A percentile compares a stretch with the other conserved stretches of the same genome.
These are phyloP conservation scores for Botrytis aclada DNA, from an alignment of 2,329 filamentous ascomycete species.

Conservation along the genomic window DNA sequence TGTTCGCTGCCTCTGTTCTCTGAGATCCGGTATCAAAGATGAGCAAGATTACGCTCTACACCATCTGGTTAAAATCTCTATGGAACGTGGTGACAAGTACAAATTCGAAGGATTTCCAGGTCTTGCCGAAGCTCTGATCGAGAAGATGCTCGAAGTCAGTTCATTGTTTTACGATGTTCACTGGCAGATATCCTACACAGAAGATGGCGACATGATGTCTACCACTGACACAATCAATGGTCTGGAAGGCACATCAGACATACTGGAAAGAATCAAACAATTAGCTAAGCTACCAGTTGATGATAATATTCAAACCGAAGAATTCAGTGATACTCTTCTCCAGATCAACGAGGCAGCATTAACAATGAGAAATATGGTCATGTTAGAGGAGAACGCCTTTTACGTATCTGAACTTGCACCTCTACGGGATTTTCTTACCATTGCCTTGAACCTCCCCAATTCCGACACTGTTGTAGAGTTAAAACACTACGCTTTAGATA, in stretches of 20 bases:
- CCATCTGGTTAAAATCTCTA: constrained; percentile 92
- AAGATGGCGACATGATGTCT: constrained; percentile 48
- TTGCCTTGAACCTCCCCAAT: constrained; percentile 73
- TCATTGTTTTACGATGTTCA: constrained; percentile 76
- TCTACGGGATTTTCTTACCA: constrained; percentile 77
- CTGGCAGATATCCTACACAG: constrained; percentile 75
- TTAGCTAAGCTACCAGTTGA: constrained; percentile 61
- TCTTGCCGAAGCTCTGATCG: constrained; percentile 81
- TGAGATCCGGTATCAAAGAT: constrained; percentile 73
- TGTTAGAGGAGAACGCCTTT: constrained; percentile 80
- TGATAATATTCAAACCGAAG: constrained; percentile 66
- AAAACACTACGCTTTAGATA: constrained; percentile 87
- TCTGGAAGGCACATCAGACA: constrained; percentile 63
- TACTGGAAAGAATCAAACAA: constrained; percentile 67
- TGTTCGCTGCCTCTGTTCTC: constrained; percentile 76
- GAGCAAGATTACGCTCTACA: constrained; percentile 93
- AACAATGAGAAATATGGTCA: constrained; percentile 94
- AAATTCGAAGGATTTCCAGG: constrained; percentile 89
- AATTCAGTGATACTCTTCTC: constrained; percentile 67
- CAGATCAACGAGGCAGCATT: constrained; percentile 82
- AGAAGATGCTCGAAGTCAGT: constrained; percentile 77
- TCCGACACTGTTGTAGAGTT: constrained; percentile 74
- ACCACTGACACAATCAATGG: constrained; percentile 60
- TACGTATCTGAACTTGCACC: constrained; percentile 74
- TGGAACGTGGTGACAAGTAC: constrained; percentile 92